phyloP scores from a whole-genome alignment of 2,329 filamentous ascomycete genomes.

The Chaetoscypha palmicola region DNA sequence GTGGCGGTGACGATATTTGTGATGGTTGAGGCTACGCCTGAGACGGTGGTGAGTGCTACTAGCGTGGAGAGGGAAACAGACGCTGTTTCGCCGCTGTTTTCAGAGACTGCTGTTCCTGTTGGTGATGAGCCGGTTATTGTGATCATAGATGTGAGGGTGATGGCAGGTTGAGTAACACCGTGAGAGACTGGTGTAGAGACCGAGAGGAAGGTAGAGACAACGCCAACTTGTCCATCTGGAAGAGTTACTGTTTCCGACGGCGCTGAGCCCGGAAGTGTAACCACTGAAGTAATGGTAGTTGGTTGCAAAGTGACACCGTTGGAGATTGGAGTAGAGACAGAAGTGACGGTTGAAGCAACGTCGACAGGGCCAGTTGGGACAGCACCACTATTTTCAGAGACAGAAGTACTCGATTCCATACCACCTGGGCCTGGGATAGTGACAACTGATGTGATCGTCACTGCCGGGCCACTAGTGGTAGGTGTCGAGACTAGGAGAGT shows the following conservation, averaged over 20 bases:
- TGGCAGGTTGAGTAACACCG: background rate
- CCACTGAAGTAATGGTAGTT: background rate
- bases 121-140: background rate
- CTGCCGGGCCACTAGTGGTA: background rate
- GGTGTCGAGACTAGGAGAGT: background rate
- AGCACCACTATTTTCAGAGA: background rate
- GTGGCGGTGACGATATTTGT: background rate
- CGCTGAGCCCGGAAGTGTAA: background rate
- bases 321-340: background rate
- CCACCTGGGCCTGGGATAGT: no score
- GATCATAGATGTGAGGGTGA: background rate
- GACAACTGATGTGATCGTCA: background rate
- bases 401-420: no score
- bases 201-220: background rate
- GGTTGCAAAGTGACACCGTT: background rate
- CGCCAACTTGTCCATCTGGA: background rate
- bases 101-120: constrained; percentile 1
- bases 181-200: background rate
- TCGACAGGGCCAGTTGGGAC: background rate
- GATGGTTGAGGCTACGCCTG: background rate
- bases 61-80: background rate
- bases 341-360: background rate
- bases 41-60: background rate
- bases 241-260: background rate
- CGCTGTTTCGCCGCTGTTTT: background rate